Base-by-base conservation (phyloP, 164 flowering plant genomes). In the Cinnamomum chago region DNA sequence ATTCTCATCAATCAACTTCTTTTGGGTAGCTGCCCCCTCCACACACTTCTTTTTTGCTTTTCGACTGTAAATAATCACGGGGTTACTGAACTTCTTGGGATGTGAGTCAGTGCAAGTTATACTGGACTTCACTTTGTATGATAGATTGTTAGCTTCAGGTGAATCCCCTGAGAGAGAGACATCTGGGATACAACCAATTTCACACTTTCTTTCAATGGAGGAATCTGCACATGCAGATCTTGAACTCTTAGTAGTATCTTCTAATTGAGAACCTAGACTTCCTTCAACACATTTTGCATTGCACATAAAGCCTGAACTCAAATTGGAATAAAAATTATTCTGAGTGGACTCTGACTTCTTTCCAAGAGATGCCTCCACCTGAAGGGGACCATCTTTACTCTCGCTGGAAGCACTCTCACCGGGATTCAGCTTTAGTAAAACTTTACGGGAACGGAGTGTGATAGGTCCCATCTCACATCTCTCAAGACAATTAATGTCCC, bases 51-150 rank as follows among this genome's bases (percentile, higher is more conserved):
- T 73, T 66, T 51, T 73, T 40, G 64, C 69, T 50, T 70, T 73
- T 25, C 76, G 76, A 30, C 76, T 47, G 76, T 65, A 73, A 17
- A 64, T 73, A 66, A 73, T 73, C 65, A 73, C n/a, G 1, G 76
- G 70, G 20, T 27, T 27, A 22, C 76, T 66, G 22, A 73, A 65
- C 14, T 50, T 73, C 15, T 51, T 30, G 24, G 47, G 60, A 15
- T 2, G 47, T 30, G 40, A 27, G 24, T 66, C 40, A 12, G 50
- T 5, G 25, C 22, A n/a, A 24, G 33, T 52, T 28, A 60, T 52
- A 27, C n/a, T 33, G 30, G 73, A 71, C 20, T 58, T 71, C 9
- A 5, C n/a, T 60, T 71, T 12, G 17, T 20, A 9, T 2, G 18
- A 22, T 62, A 52, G 15, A 72, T 14, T 10, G 18, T 28, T 51